phyloP scores from a whole-genome alignment of 345 rosid species.

The Gossypium anomalum region DNA sequence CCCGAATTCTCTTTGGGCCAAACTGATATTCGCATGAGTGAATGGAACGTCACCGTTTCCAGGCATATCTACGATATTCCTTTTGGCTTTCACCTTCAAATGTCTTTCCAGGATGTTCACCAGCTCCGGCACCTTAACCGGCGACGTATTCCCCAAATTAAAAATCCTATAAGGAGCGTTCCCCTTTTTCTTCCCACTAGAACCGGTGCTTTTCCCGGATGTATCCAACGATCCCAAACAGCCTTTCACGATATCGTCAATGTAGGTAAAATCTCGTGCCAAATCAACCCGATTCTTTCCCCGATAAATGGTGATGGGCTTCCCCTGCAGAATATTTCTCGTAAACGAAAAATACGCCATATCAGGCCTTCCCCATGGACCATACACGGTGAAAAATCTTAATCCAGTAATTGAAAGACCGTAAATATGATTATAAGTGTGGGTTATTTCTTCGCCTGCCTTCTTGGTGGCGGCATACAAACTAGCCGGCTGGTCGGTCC shows the following conservation, averaged over 20 bases:
- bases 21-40: constrained; percentile 74
- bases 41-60: constrained; percentile 94
- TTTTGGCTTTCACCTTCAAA: constrained; percentile 61
- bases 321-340: constrained; percentile 61
- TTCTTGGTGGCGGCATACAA: constrained; percentile 85
- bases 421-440: constrained; percentile 76
- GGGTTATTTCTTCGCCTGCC: constrained; percentile 80
- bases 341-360: constrained; percentile 84
- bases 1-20: constrained; percentile 58
- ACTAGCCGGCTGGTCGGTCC: constrained; percentile 76
- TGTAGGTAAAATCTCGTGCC: constrained; percentile 79
- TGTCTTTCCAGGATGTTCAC: constrained; percentile 67
- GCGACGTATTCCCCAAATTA: constrained; percentile 74
- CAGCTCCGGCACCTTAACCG: constrained; percentile 69
- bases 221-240: constrained; percentile 70
- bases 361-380: constrained; percentile 86
- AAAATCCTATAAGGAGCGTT: constrained; percentile 62
- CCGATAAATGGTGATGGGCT: constrained; percentile 63
- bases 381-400: constrained; percentile 79
- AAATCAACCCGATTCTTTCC: constrained; percentile 61
- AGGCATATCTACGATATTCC: constrained; percentile 58
- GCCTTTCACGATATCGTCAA: constrained; percentile 75
- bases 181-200: constrained; percentile 72
- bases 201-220: constrained; percentile 68
- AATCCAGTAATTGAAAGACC: constrained; percentile 75